Evolutionary conservation across 441 rosid genomes (phyloP).

Genomic region (Croton setiger): DNA sequence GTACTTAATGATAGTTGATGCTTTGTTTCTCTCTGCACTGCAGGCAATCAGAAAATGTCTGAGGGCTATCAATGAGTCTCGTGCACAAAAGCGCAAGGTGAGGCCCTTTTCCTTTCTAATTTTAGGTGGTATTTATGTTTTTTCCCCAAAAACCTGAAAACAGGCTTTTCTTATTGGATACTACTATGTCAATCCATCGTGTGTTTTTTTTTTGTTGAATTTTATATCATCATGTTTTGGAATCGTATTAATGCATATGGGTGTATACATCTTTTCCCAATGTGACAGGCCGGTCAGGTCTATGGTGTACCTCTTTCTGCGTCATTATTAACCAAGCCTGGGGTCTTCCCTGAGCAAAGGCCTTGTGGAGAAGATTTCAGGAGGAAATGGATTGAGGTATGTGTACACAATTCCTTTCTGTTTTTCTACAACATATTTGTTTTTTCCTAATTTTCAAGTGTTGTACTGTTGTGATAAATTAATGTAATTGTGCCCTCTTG

Average conservation of each 20-base stretch:
- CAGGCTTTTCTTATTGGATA: not conserved
- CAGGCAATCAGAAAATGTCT: constrained; percentile 85
- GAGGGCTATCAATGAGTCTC: constrained; percentile 96
- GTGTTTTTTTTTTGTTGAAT: not conserved
- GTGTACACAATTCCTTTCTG: constrained; percentile 3
- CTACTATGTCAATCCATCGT: not conserved
- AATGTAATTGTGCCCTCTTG: not conserved
- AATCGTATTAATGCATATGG: constrained; percentile 20
- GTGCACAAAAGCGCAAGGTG: constrained; percentile 98
- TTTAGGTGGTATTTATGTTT: not conserved
- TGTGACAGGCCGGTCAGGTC: constrained; percentile 94
- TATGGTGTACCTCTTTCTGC: constrained; percentile 93
- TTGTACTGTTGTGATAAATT: not conserved
- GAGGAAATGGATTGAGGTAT: constrained; percentile 98
- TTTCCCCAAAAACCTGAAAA: not conserved
- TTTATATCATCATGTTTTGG: constrained; percentile 8
- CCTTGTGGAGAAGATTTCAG: constrained; percentile 74
- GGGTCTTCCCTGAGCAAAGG: constrained; percentile 81
- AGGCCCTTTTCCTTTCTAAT: not conserved
- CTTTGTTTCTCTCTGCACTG: constrained; percentile 33
- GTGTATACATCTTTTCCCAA: constrained; percentile 16
- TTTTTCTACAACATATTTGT: not conserved
- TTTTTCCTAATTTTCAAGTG: not conserved
- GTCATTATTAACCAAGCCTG: constrained; percentile 69
- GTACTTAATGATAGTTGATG: constrained; percentile 10